Conservation (phyloP, 176 grass and related monocot genomes). For the Zoysia japonica region DNA sequence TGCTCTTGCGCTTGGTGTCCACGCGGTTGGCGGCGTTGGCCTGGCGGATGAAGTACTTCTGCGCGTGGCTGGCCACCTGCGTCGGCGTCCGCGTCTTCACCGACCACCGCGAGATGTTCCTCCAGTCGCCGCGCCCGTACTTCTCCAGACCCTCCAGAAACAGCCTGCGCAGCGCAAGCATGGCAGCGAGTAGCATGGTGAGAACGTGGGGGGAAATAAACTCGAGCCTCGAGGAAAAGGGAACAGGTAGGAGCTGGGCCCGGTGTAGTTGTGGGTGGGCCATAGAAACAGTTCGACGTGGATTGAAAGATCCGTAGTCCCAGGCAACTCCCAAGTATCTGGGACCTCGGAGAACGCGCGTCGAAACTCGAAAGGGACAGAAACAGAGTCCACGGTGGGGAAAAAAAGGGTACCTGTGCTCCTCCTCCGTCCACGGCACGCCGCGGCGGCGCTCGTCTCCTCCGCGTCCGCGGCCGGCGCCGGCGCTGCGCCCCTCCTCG, state of each 20-base stretch:
- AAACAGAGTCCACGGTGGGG: not conserved
- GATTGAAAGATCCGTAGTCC: constrained; percentile 5
- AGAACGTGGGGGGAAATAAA: not conserved
- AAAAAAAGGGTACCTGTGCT: constrained; percentile 56
- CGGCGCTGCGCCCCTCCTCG: constrained; percentile 6
- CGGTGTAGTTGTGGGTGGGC: not conserved
- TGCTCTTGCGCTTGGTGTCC: constrained; percentile 88
- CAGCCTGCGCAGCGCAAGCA: constrained; percentile 5
- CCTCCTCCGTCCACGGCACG: constrained; percentile 86
- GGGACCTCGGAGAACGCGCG: constrained; percentile 16
- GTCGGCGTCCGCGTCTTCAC: constrained; percentile 90
- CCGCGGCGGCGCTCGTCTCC: constrained; percentile 64
- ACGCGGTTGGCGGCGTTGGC: constrained; percentile 41
- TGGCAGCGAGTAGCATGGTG: not conserved
- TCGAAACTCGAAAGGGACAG: constrained; percentile 2
- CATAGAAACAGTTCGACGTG: not conserved
- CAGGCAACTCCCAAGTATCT: not conserved
- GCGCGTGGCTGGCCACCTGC: constrained; percentile 92
- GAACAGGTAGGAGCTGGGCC: not conserved
- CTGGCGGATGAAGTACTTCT: constrained; percentile 93
- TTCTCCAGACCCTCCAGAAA: constrained; percentile 72
- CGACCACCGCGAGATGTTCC: constrained; percentile 85
- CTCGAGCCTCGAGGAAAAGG: too few species aligned
- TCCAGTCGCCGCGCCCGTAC: constrained; percentile 94
- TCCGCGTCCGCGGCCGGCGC: not conserved